These are phyloP conservation scores for Cucurbita argyrosperma DNA, from an alignment of 306 rosid species.

Conservation along the genomic window DNA sequence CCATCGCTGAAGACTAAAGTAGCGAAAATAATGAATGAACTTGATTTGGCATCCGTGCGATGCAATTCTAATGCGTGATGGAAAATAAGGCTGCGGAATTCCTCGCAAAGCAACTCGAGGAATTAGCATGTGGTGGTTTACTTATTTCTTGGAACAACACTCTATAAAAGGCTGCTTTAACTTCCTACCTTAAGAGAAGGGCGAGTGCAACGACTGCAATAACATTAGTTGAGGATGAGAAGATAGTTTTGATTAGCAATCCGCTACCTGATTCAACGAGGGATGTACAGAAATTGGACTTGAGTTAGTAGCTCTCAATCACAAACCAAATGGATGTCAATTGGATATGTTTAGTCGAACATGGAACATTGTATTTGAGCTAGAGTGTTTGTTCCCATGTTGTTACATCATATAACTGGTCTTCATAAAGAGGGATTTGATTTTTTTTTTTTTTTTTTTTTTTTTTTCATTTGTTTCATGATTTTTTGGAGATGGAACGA, in stretches of 20 bases:
- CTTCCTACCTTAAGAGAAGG: neutral
- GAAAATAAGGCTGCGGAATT: neutral
- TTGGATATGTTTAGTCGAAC: neutral
- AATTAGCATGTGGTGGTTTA: neutral
- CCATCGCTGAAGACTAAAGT: neutral
- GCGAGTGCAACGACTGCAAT: neutral
- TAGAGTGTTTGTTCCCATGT: neutral
- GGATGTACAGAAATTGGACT: neutral
- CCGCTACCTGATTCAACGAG: neutral
- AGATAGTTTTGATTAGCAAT: neutral
- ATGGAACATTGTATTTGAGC: neutral
- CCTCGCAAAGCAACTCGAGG: neutral
- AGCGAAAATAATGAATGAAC: neutral
- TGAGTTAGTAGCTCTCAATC: neutral
- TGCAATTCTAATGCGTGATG: neutral
- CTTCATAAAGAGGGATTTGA: neutral
- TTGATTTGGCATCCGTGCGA: neutral
- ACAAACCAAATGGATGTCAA: neutral
- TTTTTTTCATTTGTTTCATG: neutral
- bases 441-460: too few relatives aligned
- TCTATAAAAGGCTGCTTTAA: neutral
- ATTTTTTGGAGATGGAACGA: neutral
- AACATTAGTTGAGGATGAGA: neutral
- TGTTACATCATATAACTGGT: neutral
- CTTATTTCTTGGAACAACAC: neutral